These are phyloP conservation scores for Santalum album DNA, from an alignment of 164 flowering plant species.

Conservation along the genomic window DNA sequence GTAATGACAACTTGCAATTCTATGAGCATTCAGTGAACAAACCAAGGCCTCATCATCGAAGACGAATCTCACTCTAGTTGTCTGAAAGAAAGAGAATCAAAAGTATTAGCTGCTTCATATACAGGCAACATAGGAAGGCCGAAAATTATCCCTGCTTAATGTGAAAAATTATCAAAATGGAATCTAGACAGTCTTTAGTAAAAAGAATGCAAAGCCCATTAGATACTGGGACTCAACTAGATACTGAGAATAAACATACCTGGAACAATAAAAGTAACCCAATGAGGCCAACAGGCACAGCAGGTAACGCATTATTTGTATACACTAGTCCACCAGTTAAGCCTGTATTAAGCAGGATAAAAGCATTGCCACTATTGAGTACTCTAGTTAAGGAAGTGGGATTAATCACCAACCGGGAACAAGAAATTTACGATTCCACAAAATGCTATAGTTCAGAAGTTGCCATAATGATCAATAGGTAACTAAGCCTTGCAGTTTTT, in stretches of 20 bases:
- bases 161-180: not conserved
- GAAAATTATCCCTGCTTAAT: not conserved
- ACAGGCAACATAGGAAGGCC: too few relatives aligned
- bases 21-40: conserved; percentile 19
- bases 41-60: conserved; percentile 90
- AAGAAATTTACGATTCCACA: too few relatives aligned
- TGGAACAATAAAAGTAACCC: conserved; percentile 78
- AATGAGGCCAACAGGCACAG: conserved; percentile 76
- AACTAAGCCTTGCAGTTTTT: too few relatives aligned
- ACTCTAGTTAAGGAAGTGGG: too few relatives aligned
- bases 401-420: too few relatives aligned
- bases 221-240: not conserved
- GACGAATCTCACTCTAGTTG: conserved; percentile 87
- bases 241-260: conserved; percentile 23
- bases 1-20: not conserved
- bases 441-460: too few relatives aligned
- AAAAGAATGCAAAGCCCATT: not conserved
- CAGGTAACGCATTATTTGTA: conserved; percentile 63
- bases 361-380: too few relatives aligned
- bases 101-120: not conserved
- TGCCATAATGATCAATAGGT: too few relatives aligned
- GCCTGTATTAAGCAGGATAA: conserved; percentile 37
- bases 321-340: conserved; percentile 71
- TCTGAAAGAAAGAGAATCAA: conserved; percentile 31
- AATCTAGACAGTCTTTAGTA: not conserved